Evolutionary conservation across 306 rosid species (phyloP).

Genomic region (Rosa lucieae): DNA sequence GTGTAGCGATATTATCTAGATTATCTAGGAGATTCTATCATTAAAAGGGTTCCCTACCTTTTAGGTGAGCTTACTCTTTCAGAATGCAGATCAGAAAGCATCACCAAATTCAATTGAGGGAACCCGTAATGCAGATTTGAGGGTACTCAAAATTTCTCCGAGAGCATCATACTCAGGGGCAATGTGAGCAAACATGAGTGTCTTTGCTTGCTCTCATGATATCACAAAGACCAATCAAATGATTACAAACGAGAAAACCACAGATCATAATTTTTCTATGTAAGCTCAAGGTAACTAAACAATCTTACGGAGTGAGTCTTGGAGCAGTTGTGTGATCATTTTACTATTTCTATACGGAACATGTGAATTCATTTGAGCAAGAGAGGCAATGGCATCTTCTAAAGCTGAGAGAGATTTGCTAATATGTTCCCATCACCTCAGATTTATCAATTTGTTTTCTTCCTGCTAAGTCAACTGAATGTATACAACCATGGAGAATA

Average conservation of each 20-base stretch:
- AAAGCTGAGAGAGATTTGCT: slow-evolving; percentile 94
- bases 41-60: too few species aligned
- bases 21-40: too few species aligned
- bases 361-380: slow-evolving; percentile 80
- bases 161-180: slow-evolving; percentile 83
- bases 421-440: slow-evolving; percentile 57
- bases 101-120: slow-evolving; percentile 86
- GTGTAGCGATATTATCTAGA: too few species aligned
- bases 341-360: slow-evolving; percentile 94
- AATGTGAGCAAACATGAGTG: slow-evolving; percentile 91
- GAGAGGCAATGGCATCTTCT: slow-evolving; percentile 91
- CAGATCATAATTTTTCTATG: not conserved
- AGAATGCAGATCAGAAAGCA: slow-evolving; percentile 18
- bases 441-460: too few species aligned
- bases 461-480: too few species aligned
- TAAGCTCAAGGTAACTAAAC: not conserved
- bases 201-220: slow-evolving; percentile 89
- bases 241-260: not conserved
- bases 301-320: slow-evolving; percentile 79
- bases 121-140: slow-evolving; percentile 91
- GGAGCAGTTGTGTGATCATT: slow-evolving; percentile 84
- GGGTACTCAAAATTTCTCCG: slow-evolving; percentile 86
- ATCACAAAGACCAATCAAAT: slow-evolving; percentile 7
- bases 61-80: too few species aligned
- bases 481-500: too few species aligned